Conservation (phyloP, 352 stramenopile genomes). For the Plasmopara viticola region DNA sequence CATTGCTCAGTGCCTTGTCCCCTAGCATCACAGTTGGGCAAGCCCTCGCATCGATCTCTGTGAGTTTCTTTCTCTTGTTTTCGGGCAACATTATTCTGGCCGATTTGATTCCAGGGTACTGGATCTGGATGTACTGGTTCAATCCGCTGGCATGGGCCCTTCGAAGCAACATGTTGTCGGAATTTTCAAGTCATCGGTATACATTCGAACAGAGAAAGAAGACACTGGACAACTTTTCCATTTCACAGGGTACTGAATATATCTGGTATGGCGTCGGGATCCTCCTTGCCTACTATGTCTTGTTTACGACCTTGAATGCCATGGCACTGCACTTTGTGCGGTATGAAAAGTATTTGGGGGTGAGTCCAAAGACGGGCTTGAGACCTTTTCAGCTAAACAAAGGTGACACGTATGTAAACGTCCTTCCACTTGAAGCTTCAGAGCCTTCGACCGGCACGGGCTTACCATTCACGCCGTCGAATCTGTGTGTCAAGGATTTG, state of each 20-base stretch:
- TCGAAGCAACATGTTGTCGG: slow-evolving; percentile 47
- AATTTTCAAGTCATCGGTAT: slow-evolving; percentile 39
- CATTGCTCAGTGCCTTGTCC: slow-evolving; percentile 43
- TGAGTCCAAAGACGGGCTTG: slow-evolving; percentile 19
- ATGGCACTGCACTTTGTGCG: slow-evolving; percentile 46
- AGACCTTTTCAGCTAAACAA: slow-evolving; percentile 5
- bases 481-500: slow-evolving; percentile 40
- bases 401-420: slow-evolving; percentile 56
- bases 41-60: slow-evolving; percentile 36
- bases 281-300: slow-evolving; percentile 43
- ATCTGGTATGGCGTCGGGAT: slow-evolving; percentile 44
- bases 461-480: slow-evolving; percentile 32
- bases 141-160: slow-evolving; percentile 54
- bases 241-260: slow-evolving; percentile 32
- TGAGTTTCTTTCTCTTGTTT: slow-evolving; percentile 65
- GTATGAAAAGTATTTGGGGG: slow-evolving; percentile 38
- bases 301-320: slow-evolving; percentile 44
- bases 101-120: slow-evolving; percentile 59
- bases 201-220: slow-evolving; percentile 6
- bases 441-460: slow-evolving; percentile 6
- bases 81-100: slow-evolving; percentile 68
- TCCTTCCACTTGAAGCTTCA: slow-evolving; percentile 12
- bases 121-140: slow-evolving; percentile 79
- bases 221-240: slow-evolving; percentile 32
- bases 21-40: slow-evolving; percentile 49